phyloP scores from a whole-genome alignment of 441 rosid species.

The Erodium chrysanthum region DNA sequence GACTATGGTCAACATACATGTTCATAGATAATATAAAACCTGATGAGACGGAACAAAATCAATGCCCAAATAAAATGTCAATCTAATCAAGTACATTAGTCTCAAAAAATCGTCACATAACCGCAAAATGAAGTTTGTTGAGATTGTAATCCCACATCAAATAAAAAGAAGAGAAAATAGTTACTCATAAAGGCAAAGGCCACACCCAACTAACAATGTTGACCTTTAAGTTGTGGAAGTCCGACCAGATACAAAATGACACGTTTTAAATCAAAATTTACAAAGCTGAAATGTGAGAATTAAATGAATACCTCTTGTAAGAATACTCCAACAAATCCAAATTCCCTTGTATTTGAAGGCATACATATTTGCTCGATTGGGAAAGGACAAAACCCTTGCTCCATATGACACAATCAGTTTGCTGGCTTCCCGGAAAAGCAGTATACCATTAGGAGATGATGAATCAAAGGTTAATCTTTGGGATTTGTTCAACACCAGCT shows the following conservation, averaged over 20 bases:
- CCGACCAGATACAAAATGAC: too few species aligned
- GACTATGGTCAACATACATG: neutral
- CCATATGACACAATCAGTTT: constrained; percentile 93
- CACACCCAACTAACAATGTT: too few species aligned
- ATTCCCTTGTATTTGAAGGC: constrained; percentile 96
- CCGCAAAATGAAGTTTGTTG: neutral
- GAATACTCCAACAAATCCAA: constrained; percentile 85
- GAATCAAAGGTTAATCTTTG: constrained; percentile 91
- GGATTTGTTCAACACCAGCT: constrained; percentile 89
- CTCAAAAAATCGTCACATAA: neutral
- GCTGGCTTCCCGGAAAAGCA: constrained; percentile 99
- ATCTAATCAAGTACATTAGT: neutral
- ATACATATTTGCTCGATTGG: constrained; percentile 86
- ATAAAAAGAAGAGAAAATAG: too few species aligned
- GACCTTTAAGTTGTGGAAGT: too few species aligned
- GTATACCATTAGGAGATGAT: constrained; percentile 97
- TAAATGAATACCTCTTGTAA: constrained; percentile 66
- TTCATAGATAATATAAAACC: too few species aligned
- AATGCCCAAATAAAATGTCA: neutral
- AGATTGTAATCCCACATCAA: too few species aligned
- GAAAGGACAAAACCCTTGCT: constrained; percentile 83
- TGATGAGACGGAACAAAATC: neutral
- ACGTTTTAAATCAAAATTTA: too few species aligned
- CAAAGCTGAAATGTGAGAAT: neutral
- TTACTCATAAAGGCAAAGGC: too few species aligned